Base-by-base conservation (phyloP, 176 grass and related monocot species). In the Secale cereale region DNA sequence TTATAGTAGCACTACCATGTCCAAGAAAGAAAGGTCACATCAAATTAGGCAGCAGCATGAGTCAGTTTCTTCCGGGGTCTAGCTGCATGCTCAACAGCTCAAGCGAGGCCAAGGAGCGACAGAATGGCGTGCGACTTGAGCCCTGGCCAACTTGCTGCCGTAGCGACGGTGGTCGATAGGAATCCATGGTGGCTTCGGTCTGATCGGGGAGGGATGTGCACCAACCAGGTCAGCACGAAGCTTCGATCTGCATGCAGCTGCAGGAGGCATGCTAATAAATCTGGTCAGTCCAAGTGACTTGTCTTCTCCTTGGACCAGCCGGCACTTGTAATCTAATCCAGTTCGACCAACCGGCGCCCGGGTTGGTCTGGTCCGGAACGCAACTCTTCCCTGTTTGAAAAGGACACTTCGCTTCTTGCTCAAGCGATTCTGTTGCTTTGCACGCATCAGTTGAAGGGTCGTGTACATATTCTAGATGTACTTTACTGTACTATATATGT, bases 241-340 rank as follows among this genome's bases (percentile, higher is more conserved):
- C 84, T 86, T 86, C 74, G 43, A 63, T 66, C 65, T 52, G 56
- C 25, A 52, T 39, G 37, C n/a, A n/a, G 13, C 30, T 31, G 30
- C 43, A 46, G 15, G 56, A 57, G 79, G 65, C 52, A 57, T 15
- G 35, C 65, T 77, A 43, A 17, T 23, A 81, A 79, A 64, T 54
- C 43, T 62, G 27, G 26, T 33, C 13, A 27, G 25, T 45, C 19
- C 37, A 82, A 61, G 70, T 8, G 74, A 26, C 31, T 78, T 15
- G 31, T 8, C 31, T 23, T 36, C 59, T 59, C 22, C 59, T 82
- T 63, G 84, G 65, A 83, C 59, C 59, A 66, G 45, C 84, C 88
- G 74, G 80, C 39, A 82, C 89, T 83, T 87, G 59, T 67, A 90
- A 79, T 87, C 80, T 64, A 90, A 87, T 74, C 66, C 74, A 70